Evolutionary conservation across 805 yeast species (phyloP).

Genomic region (Barnettozyma populi): DNA sequence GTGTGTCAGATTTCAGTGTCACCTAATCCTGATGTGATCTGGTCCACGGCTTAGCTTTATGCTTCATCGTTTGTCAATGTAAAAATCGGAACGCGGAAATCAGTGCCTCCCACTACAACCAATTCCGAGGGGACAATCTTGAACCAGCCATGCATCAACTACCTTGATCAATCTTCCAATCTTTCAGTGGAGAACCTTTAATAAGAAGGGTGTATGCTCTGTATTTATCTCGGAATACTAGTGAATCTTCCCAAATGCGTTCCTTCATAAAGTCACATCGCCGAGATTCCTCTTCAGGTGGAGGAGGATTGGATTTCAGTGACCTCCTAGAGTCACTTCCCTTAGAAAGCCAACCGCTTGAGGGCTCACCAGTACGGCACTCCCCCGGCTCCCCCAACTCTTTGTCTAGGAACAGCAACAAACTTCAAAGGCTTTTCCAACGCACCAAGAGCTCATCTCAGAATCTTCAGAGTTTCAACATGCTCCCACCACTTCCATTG

Average conservation of each 20-base stretch:
- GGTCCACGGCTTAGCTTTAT: too few relatives aligned
- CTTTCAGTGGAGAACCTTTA: background rate
- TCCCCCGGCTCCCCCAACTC: background rate
- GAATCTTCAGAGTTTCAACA: conserved; percentile 14
- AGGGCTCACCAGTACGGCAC: background rate
- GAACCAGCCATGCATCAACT: background rate
- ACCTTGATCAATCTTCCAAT: too few relatives aligned
- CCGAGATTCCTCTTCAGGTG: conserved; percentile 26
- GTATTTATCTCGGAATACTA: background rate
- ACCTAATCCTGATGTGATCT: too few relatives aligned
- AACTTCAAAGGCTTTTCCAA: conserved; percentile 22
- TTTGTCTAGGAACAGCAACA: conserved; percentile 11
- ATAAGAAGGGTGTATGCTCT: background rate
- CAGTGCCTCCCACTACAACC: background rate
- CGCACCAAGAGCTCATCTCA: conserved; percentile 18
- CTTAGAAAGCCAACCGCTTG: background rate
- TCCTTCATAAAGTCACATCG: conserved; percentile 36
- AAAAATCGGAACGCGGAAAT: too few relatives aligned
- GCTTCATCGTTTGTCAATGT: too few relatives aligned
- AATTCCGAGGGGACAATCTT: background rate
- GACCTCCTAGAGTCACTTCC: background rate
- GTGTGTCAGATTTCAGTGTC: too few relatives aligned
- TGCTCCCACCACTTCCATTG: conserved; percentile 13
- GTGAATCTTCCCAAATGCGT: conserved; percentile 23
- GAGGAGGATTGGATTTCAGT: conserved; percentile 7